phyloP scores from a whole-genome alignment of 495 filamentous ascomycete genomes.

The Daldinia loculata region DNA sequence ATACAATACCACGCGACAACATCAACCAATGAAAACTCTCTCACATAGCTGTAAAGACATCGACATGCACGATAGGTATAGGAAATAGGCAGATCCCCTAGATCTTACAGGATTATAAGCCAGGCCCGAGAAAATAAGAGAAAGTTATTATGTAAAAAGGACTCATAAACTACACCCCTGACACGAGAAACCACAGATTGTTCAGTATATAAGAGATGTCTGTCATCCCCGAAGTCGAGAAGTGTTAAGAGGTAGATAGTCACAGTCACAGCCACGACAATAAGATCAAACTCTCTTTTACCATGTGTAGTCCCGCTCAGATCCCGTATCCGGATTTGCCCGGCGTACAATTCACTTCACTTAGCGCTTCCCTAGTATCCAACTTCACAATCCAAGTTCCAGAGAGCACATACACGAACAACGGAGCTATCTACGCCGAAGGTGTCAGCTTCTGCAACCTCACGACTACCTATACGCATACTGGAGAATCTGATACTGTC shows the following conservation, averaged over 20 bases:
- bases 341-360: conserved; percentile 27
- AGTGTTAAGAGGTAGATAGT: background rate
- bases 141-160: background rate
- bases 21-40: background rate
- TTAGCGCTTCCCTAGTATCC: conserved; percentile 15
- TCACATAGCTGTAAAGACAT: background rate
- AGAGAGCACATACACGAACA: conserved; percentile 17
- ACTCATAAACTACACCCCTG: background rate
- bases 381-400: conserved; percentile 18
- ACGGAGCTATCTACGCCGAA: conserved; percentile 18
- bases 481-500: conserved; percentile 50
- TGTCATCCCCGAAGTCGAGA: background rate
- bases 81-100: background rate
- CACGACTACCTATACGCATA: conserved; percentile 55
- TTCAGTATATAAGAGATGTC: background rate
- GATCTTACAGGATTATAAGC: background rate
- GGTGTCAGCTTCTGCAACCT: conserved; percentile 55
- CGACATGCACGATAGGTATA: background rate
- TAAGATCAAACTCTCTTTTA: background rate
- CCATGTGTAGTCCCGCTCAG: conserved; percentile 26
- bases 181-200: background rate
- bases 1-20: background rate
- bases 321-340: conserved; percentile 28
- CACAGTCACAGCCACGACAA: background rate
- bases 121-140: background rate